Conservation (phyloP, 805 yeast species). For the Kodamaea kakaduensis region DNA sequence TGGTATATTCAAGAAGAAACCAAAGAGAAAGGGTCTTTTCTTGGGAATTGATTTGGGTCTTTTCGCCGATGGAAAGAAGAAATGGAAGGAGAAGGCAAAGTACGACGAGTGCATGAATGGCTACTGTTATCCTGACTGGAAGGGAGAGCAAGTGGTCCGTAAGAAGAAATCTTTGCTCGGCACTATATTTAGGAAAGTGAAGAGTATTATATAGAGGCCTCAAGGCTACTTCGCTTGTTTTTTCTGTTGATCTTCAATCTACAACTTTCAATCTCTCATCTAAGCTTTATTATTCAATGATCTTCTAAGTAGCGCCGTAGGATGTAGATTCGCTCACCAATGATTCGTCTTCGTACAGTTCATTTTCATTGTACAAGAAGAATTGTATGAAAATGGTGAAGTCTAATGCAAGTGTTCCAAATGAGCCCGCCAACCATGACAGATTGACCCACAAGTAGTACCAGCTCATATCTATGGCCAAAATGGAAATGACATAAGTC, state of each 20-base stretch:
- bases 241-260: no score
- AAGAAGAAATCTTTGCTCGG: slow-evolving; percentile 1
- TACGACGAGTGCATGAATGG: slow-evolving; percentile 7
- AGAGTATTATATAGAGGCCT: not conserved
- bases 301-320: slow-evolving; percentile 7
- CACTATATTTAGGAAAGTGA: slow-evolving; percentile 1
- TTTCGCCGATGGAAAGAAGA: slow-evolving; percentile 4
- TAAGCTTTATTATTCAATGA: no score
- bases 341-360: slow-evolving; percentile 18
- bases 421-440: slow-evolving; percentile 89
- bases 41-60: slow-evolving; percentile 6
- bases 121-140: slow-evolving; percentile 1
- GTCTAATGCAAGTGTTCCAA: slow-evolving; percentile 83
- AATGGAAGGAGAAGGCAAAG: slow-evolving; percentile 1
- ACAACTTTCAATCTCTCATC: no score
- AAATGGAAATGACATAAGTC: slow-evolving; percentile 83
- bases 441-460: slow-evolving; percentile 76
- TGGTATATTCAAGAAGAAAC: not conserved
- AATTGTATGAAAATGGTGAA: slow-evolving; percentile 82
- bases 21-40: slow-evolving; percentile 6
- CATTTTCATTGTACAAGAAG: slow-evolving; percentile 59
- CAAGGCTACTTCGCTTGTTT: not conserved
- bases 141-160: not conserved
- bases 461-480: slow-evolving; percentile 67
- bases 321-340: slow-evolving; percentile 7